A percentile compares a stretch with the other conserved stretches of the same genome.
phyloP scores from a whole-genome alignment of 2,329 filamentous ascomycete species.

The Ceratocystis huliohia region DNA sequence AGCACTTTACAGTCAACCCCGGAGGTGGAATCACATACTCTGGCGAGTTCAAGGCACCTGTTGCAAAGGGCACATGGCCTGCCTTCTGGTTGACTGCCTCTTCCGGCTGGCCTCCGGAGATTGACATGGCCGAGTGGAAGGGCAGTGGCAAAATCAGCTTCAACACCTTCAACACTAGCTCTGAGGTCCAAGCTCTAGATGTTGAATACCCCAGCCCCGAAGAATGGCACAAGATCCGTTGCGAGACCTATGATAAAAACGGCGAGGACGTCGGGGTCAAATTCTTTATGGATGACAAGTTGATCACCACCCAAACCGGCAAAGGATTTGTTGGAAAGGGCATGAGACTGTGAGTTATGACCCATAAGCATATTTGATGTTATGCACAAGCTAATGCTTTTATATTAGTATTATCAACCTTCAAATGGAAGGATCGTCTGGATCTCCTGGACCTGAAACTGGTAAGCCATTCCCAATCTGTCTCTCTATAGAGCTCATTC shows the following conservation, averaged over 20 bases:
- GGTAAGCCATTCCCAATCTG: conserved; percentile 15
- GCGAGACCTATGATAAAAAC: conserved; percentile 39
- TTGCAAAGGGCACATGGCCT: conserved; percentile 40
- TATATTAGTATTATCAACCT: conserved; percentile 32
- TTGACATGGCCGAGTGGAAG: conserved; percentile 50
- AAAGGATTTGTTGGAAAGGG: conserved; percentile 37
- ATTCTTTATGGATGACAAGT: conserved; percentile 41
- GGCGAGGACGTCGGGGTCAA: conserved; percentile 39
- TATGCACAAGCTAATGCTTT: neutral
- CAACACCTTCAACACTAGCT: conserved; percentile 42
- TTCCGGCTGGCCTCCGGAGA: conserved; percentile 44
- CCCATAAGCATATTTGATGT: neutral
- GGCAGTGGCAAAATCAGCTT: conserved; percentile 44
- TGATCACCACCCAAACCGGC: conserved; percentile 39
- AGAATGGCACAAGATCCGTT: conserved; percentile 39
- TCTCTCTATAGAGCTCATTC: neutral
- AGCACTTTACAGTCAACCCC: conserved; percentile 30
- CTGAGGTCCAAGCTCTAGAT: conserved; percentile 35
- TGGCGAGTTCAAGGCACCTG: conserved; percentile 32
- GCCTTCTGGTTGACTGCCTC: conserved; percentile 47
- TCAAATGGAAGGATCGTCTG: conserved; percentile 37
- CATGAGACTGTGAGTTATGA: conserved; percentile 32
- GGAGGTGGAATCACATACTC: conserved; percentile 33
- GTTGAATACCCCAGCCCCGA: conserved; percentile 35
- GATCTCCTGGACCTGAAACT: conserved; percentile 30